Base-by-base conservation (phyloP, 257 asterid species). In the Solanum rostratum region DNA sequence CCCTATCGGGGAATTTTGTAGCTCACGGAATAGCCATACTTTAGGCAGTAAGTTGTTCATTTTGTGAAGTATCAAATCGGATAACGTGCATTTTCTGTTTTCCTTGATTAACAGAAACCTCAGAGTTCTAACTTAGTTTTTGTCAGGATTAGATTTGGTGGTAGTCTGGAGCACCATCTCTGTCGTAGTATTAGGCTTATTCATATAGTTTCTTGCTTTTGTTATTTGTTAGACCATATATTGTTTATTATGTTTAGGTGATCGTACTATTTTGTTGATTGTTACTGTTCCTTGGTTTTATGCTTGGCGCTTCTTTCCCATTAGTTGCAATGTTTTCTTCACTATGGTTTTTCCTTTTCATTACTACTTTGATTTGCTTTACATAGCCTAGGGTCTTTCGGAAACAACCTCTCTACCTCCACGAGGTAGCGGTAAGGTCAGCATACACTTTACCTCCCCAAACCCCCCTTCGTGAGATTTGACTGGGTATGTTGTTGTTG, bases 31-130 rank as follows among this genome's bases (percentile, higher is more conserved):
- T 30, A 65, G 85, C 85, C 50, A 87, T 29, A 79, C 73, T 9
- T 3, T 62, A 27, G 24, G 81, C 85, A 84, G 85, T 80, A 70
- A 84, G 89, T 81, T 84, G 89, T 78, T 57, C 65, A 59, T 68
- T 84, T 52, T 60, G 80, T 80, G 53, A 24, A 62, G 39, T 62
- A 1, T 55, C 60, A 68, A 49, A 20, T n/a, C 37, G 68, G 85
- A 80, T 65, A 49, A 63, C 46, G 30, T 63, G 76, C 76, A 33
- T 65, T 20, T 9, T 68, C 10, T 69, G 22, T 13, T 39, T 70
- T 39, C 39, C 41, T 20, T 62, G 70, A 62, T 62, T 62, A 62
- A 62, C 27, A 62, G 39, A 62, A 62, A 24, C 39, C 70, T 62
- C 19, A 24, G 6, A n/a, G 30, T 59, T 29, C 66, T 19, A 30